Evolutionary conservation across 805 yeast species (phyloP), one percentile per base, ranked within the genome.

Genomic region (Zygoascus flipseniorum): DNA sequence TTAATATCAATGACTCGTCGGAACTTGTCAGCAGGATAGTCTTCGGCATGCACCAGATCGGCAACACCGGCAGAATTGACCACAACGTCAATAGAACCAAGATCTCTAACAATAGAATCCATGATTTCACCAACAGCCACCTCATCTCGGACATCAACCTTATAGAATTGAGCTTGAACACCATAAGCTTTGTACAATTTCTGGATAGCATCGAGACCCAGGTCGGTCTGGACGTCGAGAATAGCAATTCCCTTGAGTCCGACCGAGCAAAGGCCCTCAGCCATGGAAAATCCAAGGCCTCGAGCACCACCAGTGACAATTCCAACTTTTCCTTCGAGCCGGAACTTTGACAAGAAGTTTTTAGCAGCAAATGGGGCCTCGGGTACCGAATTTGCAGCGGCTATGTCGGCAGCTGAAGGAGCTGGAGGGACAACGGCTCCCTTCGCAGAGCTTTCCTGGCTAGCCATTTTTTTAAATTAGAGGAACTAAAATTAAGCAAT

Each of bases 271-370:
- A 81, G 73, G 18, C 84, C 85, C 66, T 83, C 78, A 53, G 83
- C 78, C 70, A 82, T 70, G 44, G 80, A 77, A 52, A 78, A 72
- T 26, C 84, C 83, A 58, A 82, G 75, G 41, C 86, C 86, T 41
- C 86, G 81, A 50, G 85, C 82, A 43, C 86, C 86, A 46, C 86
- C 86, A 48, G 86, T 82, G 53, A 82, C 71, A 32, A 82, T 72
- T 55, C 81, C 85, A 52, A 82, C 76, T 70, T 79, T 78, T 52
- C 85, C 85, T 61, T 80, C 84, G 59, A 82, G 74, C 58, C 83
- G 73, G 71, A 80, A 81, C 52, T 64, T 61, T 56, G 48, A 26
- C 50, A 71, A 52, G 55, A 71, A 69, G 63, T 73, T 62, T 63
- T 69, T 70, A 49, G 70, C 71, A 52, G 57, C 63, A 49, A 64